These are phyloP conservation scores for Trametes villosa DNA, from an alignment of 768 basidiomycete genomes.

Conservation along the genomic window DNA sequence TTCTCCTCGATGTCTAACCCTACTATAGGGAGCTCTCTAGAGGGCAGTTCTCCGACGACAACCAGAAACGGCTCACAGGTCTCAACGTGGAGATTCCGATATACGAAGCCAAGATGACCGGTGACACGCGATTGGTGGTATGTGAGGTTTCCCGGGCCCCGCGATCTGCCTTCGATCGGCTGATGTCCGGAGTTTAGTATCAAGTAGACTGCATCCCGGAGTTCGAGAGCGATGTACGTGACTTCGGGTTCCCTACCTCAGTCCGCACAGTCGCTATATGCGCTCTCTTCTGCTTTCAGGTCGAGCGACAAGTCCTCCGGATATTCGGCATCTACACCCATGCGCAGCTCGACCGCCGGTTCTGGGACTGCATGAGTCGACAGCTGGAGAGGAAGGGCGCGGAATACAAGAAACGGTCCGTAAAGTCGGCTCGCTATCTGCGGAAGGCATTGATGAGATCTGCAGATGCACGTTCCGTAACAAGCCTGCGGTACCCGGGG, in stretches of 20 bases:
- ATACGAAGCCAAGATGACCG: slow-evolving; percentile 66
- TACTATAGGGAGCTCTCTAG: slow-evolving; percentile 61
- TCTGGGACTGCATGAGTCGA: slow-evolving; percentile 51
- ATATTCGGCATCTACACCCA: slow-evolving; percentile 58
- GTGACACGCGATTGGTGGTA: slow-evolving; percentile 31
- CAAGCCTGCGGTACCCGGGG: slow-evolving; percentile 37
- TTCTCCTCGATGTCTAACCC: neutral
- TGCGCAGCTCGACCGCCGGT: slow-evolving; percentile 45
- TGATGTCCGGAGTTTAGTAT: slow-evolving; percentile 26
- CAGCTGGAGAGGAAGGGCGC: slow-evolving; percentile 49
- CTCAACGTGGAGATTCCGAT: slow-evolving; percentile 53
- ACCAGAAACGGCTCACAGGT: slow-evolving; percentile 61
- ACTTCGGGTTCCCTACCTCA: too few species aligned
- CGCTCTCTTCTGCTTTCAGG: slow-evolving; percentile 27
- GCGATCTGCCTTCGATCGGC: too few species aligned
- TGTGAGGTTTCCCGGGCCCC: neutral
- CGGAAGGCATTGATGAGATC: neutral
- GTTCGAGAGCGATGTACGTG: slow-evolving; percentile 25
- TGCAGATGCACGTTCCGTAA: slow-evolving; percentile 52
- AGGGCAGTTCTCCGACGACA: slow-evolving; percentile 68
- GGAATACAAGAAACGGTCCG: slow-evolving; percentile 57
- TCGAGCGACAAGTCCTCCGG: slow-evolving; percentile 48
- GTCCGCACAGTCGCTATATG: too few species aligned
- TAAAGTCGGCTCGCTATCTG: neutral
- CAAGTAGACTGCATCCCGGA: slow-evolving; percentile 33